Percentiles rank a stretch among this genome's conserved stretches.
Evolutionary conservation across 2,329 filamentous ascomycete species (phyloP).

Genomic region (Fusarium dimerum): DNA sequence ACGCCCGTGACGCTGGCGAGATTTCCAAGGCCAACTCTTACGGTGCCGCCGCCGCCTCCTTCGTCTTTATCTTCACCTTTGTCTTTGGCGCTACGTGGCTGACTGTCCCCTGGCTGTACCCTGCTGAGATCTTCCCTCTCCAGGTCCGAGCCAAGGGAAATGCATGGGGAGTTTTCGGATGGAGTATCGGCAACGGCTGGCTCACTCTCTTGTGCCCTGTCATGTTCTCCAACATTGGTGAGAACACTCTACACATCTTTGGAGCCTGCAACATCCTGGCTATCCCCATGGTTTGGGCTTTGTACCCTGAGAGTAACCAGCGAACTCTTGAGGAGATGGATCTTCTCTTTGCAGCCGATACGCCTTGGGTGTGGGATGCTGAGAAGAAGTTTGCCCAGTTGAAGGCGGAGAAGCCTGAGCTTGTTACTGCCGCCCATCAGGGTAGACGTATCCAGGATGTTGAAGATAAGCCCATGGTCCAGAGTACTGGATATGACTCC

Average conservation of each 20-base stretch:
- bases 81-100: slow-evolving; percentile 49
- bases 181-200: slow-evolving; percentile 76
- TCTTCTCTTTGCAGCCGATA: slow-evolving; percentile 26
- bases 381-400: slow-evolving; percentile 13
- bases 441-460: too few species aligned
- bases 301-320: slow-evolving; percentile 28
- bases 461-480: too few species aligned
- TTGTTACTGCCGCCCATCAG: too few species aligned
- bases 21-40: slow-evolving; percentile 49
- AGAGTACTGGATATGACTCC: too few species aligned
- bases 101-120: slow-evolving; percentile 62
- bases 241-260: neutral
- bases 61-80: slow-evolving; percentile 61
- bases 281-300: slow-evolving; percentile 15
- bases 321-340: slow-evolving; percentile 30
- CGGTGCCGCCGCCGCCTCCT: slow-evolving; percentile 66
- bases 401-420: neutral
- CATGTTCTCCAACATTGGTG: slow-evolving; percentile 16
- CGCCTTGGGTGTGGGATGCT: slow-evolving; percentile 26
- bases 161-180: slow-evolving; percentile 74
- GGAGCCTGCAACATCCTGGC: neutral
- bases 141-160: slow-evolving; percentile 73
- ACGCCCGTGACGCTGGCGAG: slow-evolving; percentile 45
- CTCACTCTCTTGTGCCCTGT: slow-evolving; percentile 52
- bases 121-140: slow-evolving; percentile 73